Evolutionary conservation across 345 rosid species (phyloP), one percentile per base, ranked within the genome.

Genomic region (Arabidopsis arenosa): DNA sequence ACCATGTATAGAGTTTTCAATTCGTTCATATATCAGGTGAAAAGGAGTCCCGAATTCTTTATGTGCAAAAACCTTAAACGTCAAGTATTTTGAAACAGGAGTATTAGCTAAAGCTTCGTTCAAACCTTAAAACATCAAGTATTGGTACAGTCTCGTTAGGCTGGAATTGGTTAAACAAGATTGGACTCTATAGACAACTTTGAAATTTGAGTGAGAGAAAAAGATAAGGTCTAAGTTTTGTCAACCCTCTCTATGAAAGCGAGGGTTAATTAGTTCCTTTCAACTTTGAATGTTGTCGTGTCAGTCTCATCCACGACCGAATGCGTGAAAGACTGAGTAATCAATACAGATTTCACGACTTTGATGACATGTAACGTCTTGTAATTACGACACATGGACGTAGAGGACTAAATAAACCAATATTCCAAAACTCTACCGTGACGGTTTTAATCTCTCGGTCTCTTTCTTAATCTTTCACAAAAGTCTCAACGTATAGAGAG

Each of bases 1-100:
- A 63, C 4, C 35, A 23, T 76, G 70, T 70, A 69, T 54, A 69
- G 75, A 69, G 75, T 44, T 61, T 48, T 68, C 43, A 43, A 68
- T 52, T 36, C 40, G 6, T 28, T 28, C 32, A 3, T 58, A 55
- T 49, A 67, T 39, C 12, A 39, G 45, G 21, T 18, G 21, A 18
- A 18, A 18, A 18, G 21, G 0, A 18, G 21, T 18, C 21, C 21
- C 21, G 21, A 18, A 18, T 18, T 18, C 21, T 18, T 18, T 18
- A 18, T 1, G 21, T 18, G 21, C 21, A 18, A 18, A 18, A 18
- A 18, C 21, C 21, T 18, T 18, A 18, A 18, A 18, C 21, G 21
- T 18, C 21, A 18, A 18, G 21, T 18, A 18, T 18, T 18, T 18
- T 18, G 21, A 18, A 18, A 18, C 21, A 18, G 21, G 21, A 18